phyloP scores from a whole-genome alignment of 768 basidiomycete genomes.

The Gloeophyllum trabeum region DNA sequence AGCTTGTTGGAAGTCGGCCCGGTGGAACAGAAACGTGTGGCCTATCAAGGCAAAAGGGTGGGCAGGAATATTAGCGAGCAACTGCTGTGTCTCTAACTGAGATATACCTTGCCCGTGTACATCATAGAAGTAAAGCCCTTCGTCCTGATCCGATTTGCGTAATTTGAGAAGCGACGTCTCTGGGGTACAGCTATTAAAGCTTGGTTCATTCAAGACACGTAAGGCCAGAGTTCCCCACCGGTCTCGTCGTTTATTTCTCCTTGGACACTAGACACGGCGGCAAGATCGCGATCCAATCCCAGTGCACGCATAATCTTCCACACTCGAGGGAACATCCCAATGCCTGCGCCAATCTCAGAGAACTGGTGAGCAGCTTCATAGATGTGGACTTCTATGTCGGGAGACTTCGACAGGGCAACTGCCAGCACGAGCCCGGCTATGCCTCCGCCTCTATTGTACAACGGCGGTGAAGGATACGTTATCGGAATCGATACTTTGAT shows the following conservation, averaged over 20 bases:
- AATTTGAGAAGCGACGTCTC: conserved; percentile 6
- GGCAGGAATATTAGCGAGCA: background rate
- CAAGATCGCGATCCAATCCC: conserved; percentile 10
- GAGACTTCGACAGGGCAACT: conserved; percentile 9
- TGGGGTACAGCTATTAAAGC: background rate
- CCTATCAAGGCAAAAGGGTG: too few relatives aligned
- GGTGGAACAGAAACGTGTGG: conserved; percentile 13
- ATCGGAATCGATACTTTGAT: too few relatives aligned
- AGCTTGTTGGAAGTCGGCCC: conserved; percentile 15
- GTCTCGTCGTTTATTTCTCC: conserved; percentile 8
- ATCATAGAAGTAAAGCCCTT: conserved; percentile 2
- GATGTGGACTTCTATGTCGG: conserved; percentile 12
- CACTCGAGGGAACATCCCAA: conserved; percentile 11
- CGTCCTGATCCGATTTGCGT: conserved; percentile 7
- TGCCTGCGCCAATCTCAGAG: conserved; percentile 14
- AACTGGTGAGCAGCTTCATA: conserved; percentile 14
- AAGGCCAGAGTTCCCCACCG: background rate
- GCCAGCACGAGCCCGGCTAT: conserved; percentile 16
- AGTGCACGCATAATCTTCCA: conserved; percentile 12
- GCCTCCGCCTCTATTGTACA: conserved; percentile 18
- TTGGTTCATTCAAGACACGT: background rate
- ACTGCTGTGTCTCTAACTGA: background rate
- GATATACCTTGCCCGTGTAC: conserved; percentile 3
- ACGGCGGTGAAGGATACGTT: too few relatives aligned
- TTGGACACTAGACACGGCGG: background rate